A percentile compares a stretch with the other conserved stretches of the same genome.
These are phyloP conservation scores for Fusarium udum DNA, from an alignment of 2,329 filamentous ascomycete genomes.

Conservation along the genomic window DNA sequence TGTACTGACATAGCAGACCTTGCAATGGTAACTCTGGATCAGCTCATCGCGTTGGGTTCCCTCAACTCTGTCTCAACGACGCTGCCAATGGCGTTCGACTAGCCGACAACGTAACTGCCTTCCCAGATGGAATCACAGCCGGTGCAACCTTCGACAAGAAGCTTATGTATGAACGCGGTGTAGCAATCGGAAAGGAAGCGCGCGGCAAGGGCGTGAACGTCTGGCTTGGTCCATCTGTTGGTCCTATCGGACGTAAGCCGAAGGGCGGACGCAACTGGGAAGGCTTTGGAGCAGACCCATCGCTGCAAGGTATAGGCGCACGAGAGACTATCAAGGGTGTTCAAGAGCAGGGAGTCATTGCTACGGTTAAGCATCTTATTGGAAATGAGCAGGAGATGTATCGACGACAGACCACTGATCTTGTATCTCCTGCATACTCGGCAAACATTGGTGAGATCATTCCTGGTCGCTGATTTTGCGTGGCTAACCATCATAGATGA, in stretches of 20 bases:
- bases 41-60: slow-evolving; percentile 74
- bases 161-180: slow-evolving; percentile 73
- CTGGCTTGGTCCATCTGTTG: slow-evolving; percentile 75
- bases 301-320: slow-evolving; percentile 79
- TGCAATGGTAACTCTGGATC: slow-evolving; percentile 83
- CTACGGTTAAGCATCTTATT: slow-evolving; percentile 65
- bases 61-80: slow-evolving; percentile 77
- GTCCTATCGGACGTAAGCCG: slow-evolving; percentile 76
- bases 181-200: slow-evolving; percentile 75
- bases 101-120: slow-evolving; percentile 79
- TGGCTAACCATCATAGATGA: slow-evolving; percentile 58
- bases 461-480: rapidly evolving
- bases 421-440: slow-evolving; percentile 57
- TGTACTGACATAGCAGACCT: slow-evolving; percentile 53
- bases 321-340: slow-evolving; percentile 81
- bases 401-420: slow-evolving; percentile 45
- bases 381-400: slow-evolving; percentile 72
- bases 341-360: slow-evolving; percentile 66
- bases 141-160: slow-evolving; percentile 80
- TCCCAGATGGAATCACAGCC: slow-evolving; percentile 80
- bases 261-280: slow-evolving; percentile 81
- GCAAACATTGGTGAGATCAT: slow-evolving; percentile 78
- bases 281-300: slow-evolving; percentile 75
- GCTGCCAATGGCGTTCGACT: slow-evolving; percentile 75
- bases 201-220: slow-evolving; percentile 78